Conservation (phyloP, 495 filamentous ascomycete genomes). For the Aspergillus incahuasiensis region DNA sequence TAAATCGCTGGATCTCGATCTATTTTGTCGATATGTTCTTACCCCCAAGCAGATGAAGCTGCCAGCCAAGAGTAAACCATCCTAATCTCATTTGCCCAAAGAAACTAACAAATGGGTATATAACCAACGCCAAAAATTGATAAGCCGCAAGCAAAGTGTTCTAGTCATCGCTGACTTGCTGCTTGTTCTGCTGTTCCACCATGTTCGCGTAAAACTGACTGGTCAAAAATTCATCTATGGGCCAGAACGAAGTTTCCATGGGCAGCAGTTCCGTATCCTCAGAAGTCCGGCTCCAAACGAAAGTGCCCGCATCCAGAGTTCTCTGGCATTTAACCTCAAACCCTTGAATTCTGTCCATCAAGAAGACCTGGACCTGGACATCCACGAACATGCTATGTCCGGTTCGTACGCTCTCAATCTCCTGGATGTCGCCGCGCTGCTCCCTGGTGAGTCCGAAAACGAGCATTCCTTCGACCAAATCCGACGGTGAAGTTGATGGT, state of each 20-base stretch:
- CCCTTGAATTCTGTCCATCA: constrained; percentile 5
- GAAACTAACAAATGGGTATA: neutral
- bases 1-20: too few species aligned
- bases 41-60: too few species aligned
- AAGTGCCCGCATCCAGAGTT: constrained; percentile 22
- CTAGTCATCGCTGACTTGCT: neutral
- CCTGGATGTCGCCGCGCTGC: constrained; percentile 23
- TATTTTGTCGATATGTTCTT: too few species aligned
- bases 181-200: neutral
- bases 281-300: constrained; percentile 21
- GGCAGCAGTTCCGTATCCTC: constrained; percentile 11
- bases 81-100: neutral
- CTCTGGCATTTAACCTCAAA: constrained; percentile 8
- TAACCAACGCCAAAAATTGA: neutral
- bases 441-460: constrained; percentile 24
- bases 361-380: constrained; percentile 21
- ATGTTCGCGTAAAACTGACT: constrained; percentile 22
- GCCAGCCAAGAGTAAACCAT: neutral
- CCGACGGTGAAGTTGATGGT: constrained; percentile 12
- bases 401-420: constrained; percentile 15
- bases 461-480: constrained; percentile 26
- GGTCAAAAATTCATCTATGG: constrained; percentile 18
- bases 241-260: constrained; percentile 15
- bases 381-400: constrained; percentile 17
- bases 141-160: neutral